phyloP scores from a whole-genome alignment of 305 asterid species.

The Coffea humblotiana region DNA sequence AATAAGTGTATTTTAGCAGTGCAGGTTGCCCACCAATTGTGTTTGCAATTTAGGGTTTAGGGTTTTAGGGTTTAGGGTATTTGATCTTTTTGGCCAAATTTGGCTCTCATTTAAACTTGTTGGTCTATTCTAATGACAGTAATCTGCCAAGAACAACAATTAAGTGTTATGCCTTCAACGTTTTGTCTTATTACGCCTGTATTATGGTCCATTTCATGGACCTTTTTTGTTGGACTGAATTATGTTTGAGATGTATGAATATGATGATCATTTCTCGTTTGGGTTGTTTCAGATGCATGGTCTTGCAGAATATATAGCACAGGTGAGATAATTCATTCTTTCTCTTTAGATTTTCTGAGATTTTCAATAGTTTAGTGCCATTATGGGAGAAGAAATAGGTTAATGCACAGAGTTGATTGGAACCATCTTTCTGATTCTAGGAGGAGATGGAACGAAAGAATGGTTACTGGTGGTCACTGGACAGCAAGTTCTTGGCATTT shows the following conservation, averaged over 20 bases:
- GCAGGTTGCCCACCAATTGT: not conserved
- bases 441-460: constrained; percentile 95
- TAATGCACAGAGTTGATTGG: constrained; percentile 5
- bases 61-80: too few relatives aligned
- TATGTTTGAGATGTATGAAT: constrained; percentile 9
- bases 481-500: constrained; percentile 81
- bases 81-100: not conserved
- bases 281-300: constrained; percentile 73
- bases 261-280: constrained; percentile 29
- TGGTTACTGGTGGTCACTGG: constrained; percentile 98
- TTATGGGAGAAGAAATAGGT: not conserved
- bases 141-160: not conserved
- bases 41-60: not conserved
- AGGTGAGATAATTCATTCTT: constrained; percentile 48
- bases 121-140: not conserved
- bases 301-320: constrained; percentile 93
- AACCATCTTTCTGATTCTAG: constrained; percentile 40
- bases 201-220: not conserved
- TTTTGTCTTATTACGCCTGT: not conserved
- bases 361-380: not conserved
- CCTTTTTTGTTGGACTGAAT: constrained; percentile 2
- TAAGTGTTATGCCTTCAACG: not conserved
- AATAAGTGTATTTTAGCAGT: not conserved
- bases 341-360: constrained; percentile 4
- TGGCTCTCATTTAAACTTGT: not conserved